These are phyloP conservation scores for Prunus fruticosa DNA, from an alignment of 306 rosid genomes.

Conservation along the genomic window DNA sequence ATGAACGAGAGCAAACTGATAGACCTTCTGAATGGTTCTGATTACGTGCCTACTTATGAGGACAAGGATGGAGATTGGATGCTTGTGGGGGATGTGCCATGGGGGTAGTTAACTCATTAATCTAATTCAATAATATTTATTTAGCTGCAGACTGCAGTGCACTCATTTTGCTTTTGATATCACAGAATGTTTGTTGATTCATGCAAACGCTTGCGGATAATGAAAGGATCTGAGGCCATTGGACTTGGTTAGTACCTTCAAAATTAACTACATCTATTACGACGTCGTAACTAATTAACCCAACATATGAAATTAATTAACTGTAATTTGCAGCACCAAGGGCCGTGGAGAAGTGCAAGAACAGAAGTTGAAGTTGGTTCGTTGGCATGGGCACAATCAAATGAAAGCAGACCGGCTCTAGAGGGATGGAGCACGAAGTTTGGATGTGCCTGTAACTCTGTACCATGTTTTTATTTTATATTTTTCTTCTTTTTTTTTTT, in stretches of 20 bases:
- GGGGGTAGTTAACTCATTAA: slow-evolving; percentile 48
- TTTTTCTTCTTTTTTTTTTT: background rate
- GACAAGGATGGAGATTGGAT: slow-evolving; percentile 95
- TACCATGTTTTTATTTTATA: slow-evolving; percentile 27
- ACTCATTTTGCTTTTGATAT: background rate
- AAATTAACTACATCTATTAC: background rate
- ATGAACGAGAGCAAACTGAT: slow-evolving; percentile 74
- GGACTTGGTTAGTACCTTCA: slow-evolving; percentile 58
- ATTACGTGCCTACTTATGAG: slow-evolving; percentile 70
- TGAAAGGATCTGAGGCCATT: slow-evolving; percentile 88
- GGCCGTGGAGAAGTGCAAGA: slow-evolving; percentile 82
- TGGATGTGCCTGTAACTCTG: slow-evolving; percentile 43
- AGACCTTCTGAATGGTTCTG: slow-evolving; percentile 71
- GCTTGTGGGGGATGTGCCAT: slow-evolving; percentile 95
- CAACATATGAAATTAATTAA: background rate
- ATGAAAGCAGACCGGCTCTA: slow-evolving; percentile 41
- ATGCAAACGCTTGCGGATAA: slow-evolving; percentile 74
- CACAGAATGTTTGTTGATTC: slow-evolving; percentile 71
- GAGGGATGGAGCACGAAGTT: slow-evolving; percentile 37
- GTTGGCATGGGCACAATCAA: slow-evolving; percentile 20
- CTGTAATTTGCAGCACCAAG: slow-evolving; percentile 61
- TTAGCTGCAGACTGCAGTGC: too few species aligned
- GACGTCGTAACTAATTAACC: too few species aligned
- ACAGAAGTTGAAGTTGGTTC: slow-evolving; percentile 47
- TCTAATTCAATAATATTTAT: background rate